Base-by-base conservation (phyloP, 192 early-diverging fungal genomes). In the Pilaira anomala region DNA sequence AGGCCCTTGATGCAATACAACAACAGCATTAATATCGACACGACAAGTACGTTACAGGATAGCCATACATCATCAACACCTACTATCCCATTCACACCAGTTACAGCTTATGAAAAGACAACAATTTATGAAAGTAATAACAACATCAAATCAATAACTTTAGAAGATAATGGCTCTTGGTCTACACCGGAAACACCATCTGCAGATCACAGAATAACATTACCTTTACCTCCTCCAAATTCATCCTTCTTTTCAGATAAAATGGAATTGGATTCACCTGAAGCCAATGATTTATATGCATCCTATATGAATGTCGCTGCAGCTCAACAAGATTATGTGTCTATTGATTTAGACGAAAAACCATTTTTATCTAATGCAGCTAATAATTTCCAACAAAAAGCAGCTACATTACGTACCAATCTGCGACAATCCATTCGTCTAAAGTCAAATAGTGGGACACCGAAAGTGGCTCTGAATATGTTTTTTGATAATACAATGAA, bases 201-300 rank as follows among this genome's bases (percentile, higher is more conserved):
- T 19, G 28, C 29, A 18, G 29, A 55, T n/a, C 2, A 8, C 19
- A 29, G 30, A 55, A 55, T 21, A 55, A 18, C 7, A 18, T 33
- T 55, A 33, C 53, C 53, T 26, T 36, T 55, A 29, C 53, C 53
- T 19, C 53, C n/a, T 30, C 53, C 53, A 8, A 59, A 18, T 39
- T 59, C 57, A 29, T 59, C 57, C 39, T 29, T 65, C 25, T 65
- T 65, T 33, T 41, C 63, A 33, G 63, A 65, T 39, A 65, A 65
- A 46, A 42, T 65, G 42, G 63, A 65, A 48, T 29, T 63, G 33
- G 46, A 63, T 36, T 63, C 62, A n/a, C 29, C 40, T 26, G 63
- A 65, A 24, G 63, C 51, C n/a, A 26, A 53, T 41, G 63, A 65
- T 9, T 19, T 65, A 19, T 65, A 56, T 40, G 16, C n/a, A 19